These are phyloP conservation scores for Collybiopsis confluens DNA, from an alignment of 768 basidiomycete species.

Conservation along the genomic window DNA sequence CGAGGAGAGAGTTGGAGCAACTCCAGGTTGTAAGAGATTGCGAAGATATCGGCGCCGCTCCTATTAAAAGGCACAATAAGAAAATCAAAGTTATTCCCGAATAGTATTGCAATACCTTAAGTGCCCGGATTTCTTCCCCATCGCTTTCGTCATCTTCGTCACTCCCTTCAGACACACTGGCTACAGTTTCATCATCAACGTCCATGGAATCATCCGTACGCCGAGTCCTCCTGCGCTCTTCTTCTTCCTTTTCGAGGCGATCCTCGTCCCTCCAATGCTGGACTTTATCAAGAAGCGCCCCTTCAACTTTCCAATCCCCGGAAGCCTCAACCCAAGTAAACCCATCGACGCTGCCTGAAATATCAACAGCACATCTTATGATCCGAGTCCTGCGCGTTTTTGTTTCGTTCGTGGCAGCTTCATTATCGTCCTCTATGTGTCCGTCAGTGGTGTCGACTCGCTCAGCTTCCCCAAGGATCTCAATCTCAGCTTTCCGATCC, in stretches of 20 bases:
- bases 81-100: too few species aligned
- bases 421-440: slow-evolving; percentile 71
- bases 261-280: slow-evolving; percentile 69
- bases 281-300: slow-evolving; percentile 64
- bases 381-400: slow-evolving; percentile 68
- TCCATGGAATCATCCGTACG: slow-evolving; percentile 73
- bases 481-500: slow-evolving; percentile 65
- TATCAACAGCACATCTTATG: slow-evolving; percentile 60
- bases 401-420: slow-evolving; percentile 20
- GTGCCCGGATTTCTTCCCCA: slow-evolving; percentile 66
- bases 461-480: slow-evolving; percentile 68
- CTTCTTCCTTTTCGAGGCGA: slow-evolving; percentile 58
- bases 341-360: slow-evolving; percentile 71
- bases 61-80: slow-evolving; percentile 30
- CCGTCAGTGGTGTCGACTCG: slow-evolving; percentile 62
- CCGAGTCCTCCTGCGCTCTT: slow-evolving; percentile 58
- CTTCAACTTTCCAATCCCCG: slow-evolving; percentile 60
- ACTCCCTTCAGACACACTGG: slow-evolving; percentile 38
- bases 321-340: slow-evolving; percentile 62
- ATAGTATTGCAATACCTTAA: slow-evolving; percentile 55
- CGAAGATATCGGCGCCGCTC: slow-evolving; percentile 73
- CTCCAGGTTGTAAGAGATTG: slow-evolving; percentile 50
- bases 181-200: slow-evolving; percentile 55
- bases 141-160: slow-evolving; percentile 62
- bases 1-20: slow-evolving; percentile 22